Evolutionary conservation across 768 basidiomycete genomes (phyloP).

Genomic region (Gymnopilus dilepis): DNA sequence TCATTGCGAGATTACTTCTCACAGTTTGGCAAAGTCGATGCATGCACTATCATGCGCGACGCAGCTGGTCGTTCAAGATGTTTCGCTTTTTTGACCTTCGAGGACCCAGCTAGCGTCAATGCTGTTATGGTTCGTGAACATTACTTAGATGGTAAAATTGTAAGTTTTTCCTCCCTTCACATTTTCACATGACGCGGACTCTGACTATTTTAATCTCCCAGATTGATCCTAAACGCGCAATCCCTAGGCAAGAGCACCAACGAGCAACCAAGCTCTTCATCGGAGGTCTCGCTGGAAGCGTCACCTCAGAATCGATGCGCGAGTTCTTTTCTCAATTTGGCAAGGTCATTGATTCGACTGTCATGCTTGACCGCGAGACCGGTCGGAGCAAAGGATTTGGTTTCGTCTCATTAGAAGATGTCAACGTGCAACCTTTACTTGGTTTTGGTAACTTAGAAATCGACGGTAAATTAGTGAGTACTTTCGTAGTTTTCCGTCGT

Average conservation of each 20-base stretch:
- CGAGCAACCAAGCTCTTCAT: constrained; percentile 95
- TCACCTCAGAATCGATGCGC: constrained; percentile 93
- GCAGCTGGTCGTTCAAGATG: constrained; percentile 92
- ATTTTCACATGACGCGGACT: background rate
- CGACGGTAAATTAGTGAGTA: constrained; percentile 90
- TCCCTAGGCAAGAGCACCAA: constrained; percentile 94
- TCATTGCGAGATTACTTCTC: constrained; percentile 86
- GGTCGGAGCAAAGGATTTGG: constrained; percentile 97
- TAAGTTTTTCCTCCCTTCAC: constrained; percentile 56
- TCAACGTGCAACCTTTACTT: constrained; percentile 88
- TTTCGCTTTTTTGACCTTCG: constrained; percentile 98
- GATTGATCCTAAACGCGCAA: constrained; percentile 99
- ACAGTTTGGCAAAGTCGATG: constrained; percentile 96
- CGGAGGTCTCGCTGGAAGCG: constrained; percentile 88
- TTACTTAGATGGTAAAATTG: constrained; percentile 95
- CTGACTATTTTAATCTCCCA: constrained; percentile 38
- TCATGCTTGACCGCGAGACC: constrained; percentile 98
- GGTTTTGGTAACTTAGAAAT: constrained; percentile 89
- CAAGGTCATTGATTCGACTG: constrained; percentile 95
- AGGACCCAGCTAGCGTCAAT: constrained; percentile 90
- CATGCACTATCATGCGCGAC: constrained; percentile 99
- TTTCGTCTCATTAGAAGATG: constrained; percentile 94
- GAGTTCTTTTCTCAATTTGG: constrained; percentile 95
- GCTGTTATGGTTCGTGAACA: constrained; percentile 96
- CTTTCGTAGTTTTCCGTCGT: background rate